These are phyloP conservation scores for Phylloporus arenicola DNA, from an alignment of 768 basidiomycete genomes.

Conservation along the genomic window DNA sequence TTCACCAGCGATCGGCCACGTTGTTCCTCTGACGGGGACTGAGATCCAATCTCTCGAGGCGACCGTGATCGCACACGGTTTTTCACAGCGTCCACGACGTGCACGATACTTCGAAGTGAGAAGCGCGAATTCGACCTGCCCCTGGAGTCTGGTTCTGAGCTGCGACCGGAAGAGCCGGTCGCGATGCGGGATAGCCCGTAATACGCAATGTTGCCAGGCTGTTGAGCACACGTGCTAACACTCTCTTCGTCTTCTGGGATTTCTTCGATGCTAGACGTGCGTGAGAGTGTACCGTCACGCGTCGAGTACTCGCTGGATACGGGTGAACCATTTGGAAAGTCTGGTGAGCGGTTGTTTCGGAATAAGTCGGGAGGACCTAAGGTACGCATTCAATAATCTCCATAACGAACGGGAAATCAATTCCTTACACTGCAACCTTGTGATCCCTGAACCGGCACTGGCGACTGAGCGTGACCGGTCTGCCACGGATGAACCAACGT, in stretches of 20 bases:
- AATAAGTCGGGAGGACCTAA: slow-evolving; percentile 10
- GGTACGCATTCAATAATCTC: background rate
- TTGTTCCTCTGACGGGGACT: background rate
- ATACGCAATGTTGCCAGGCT: slow-evolving; percentile 5
- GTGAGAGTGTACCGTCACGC: slow-evolving; percentile 24
- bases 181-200: slow-evolving; percentile 14
- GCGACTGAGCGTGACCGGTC: slow-evolving; percentile 8
- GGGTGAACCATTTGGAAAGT: slow-evolving; percentile 6
- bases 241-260: slow-evolving; percentile 32
- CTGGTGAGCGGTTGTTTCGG: background rate
- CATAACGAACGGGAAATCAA: background rate
- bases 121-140: slow-evolving; percentile 43
- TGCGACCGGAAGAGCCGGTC: slow-evolving; percentile 12
- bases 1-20: slow-evolving; percentile 29
- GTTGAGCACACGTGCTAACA: slow-evolving; percentile 5
- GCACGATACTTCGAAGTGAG: slow-evolving; percentile 49
- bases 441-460: slow-evolving; percentile 6
- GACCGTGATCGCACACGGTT: slow-evolving; percentile 47
- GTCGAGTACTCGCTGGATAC: slow-evolving; percentile 6
- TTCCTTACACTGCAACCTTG: slow-evolving; percentile 9
- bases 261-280: slow-evolving; percentile 40
- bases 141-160: slow-evolving; percentile 22
- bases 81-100: slow-evolving; percentile 41
- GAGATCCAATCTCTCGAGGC: slow-evolving; percentile 19
- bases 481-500: background rate